Evolutionary conservation across 768 basidiomycete species (phyloP).

Genomic region (Kwoniella sp.): DNA sequence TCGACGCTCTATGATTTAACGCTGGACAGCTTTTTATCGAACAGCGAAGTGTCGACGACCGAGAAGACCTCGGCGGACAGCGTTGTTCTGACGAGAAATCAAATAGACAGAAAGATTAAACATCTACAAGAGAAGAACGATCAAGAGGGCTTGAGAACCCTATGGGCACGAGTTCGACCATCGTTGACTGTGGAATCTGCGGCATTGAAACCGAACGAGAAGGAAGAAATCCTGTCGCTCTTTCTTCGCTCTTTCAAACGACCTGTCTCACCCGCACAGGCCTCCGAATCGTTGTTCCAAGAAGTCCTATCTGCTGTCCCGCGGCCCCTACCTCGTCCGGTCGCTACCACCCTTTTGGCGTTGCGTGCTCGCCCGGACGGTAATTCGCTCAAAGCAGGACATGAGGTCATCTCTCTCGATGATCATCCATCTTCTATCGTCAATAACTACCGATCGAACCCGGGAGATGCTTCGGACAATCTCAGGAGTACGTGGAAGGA

Average conservation of each 20-base stretch:
- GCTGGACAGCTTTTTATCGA: background rate
- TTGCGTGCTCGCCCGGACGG: slow-evolving; percentile 15
- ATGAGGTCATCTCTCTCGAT: slow-evolving; percentile 19
- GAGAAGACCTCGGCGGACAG: slow-evolving; percentile 1
- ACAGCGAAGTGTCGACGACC: background rate
- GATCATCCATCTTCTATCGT: slow-evolving; percentile 7
- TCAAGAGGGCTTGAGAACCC: slow-evolving; percentile 6
- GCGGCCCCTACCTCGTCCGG: slow-evolving; percentile 8
- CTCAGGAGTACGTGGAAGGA: slow-evolving; percentile 67
- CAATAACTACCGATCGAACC: background rate
- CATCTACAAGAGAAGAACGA: slow-evolving; percentile 9
- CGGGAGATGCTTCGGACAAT: slow-evolving; percentile 56
- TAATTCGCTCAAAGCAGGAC: background rate
- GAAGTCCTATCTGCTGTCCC: slow-evolving; percentile 11
- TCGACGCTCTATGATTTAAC: background rate
- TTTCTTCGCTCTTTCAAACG: slow-evolving; percentile 23
- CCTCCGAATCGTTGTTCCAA: background rate
- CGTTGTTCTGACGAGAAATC: background rate
- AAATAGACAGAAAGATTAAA: background rate
- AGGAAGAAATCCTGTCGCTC: slow-evolving; percentile 10
- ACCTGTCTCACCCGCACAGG: background rate
- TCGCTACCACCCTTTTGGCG: slow-evolving; percentile 13
- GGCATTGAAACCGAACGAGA: background rate
- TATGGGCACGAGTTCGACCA: slow-evolving; percentile 9
- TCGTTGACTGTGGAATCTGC: background rate